phyloP scores from a whole-genome alignment of 805 yeast genomes.

The Diddensiella caesifluorescens region DNA sequence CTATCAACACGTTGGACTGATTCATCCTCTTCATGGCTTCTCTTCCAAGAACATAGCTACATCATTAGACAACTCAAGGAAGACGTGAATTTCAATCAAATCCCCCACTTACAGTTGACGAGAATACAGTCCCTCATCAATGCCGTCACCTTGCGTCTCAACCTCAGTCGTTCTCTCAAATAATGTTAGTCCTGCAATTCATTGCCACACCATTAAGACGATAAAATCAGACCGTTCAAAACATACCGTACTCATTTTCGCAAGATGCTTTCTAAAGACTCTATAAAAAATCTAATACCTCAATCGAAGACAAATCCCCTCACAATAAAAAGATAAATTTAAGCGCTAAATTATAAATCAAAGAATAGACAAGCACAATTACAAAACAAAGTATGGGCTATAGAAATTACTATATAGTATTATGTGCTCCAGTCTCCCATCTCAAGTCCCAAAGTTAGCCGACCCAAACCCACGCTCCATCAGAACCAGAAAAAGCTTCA shows the following conservation, averaged over 20 bases:
- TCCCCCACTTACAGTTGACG: constrained; percentile 58
- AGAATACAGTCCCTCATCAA: constrained; percentile 92
- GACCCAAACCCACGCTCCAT: too few species aligned
- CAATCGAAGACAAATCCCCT: not conserved
- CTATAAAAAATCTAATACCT: too few species aligned
- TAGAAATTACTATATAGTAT: too few species aligned
- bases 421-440: too few species aligned
- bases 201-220: not conserved
- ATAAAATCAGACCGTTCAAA: too few species aligned
- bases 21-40: constrained; percentile 99
- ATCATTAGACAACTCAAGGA: constrained; percentile 1
- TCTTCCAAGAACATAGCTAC: constrained; percentile 77
- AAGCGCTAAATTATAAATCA: too few species aligned
- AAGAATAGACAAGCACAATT: too few species aligned
- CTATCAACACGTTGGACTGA: constrained; percentile 80
- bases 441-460: too few species aligned
- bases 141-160: constrained; percentile 36
- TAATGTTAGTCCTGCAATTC: not conserved
- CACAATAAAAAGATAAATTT: too few species aligned
- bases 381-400: too few species aligned
- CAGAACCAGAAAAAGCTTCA: not conserved
- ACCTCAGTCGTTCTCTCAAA: constrained; percentile 27
- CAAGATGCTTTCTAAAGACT: too few species aligned
- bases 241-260: too few species aligned
- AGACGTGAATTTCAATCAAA: constrained; percentile 2